Percentiles rank a stretch among this genome's conserved stretches.
Conservation (phyloP, 2,329 filamentous ascomycete species). For the Colletotrichum acutatum region DNA sequence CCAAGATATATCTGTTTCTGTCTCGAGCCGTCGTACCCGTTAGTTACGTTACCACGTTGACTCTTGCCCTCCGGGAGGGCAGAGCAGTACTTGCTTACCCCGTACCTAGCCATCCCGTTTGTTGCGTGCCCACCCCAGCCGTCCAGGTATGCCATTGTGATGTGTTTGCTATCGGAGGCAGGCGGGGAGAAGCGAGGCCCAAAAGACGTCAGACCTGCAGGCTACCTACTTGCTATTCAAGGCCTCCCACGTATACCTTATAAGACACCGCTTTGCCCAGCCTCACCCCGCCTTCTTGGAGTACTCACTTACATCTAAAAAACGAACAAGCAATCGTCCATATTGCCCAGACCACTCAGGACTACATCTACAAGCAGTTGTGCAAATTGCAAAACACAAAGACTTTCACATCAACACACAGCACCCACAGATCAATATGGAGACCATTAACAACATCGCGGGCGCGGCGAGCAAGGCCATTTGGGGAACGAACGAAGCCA, state of each 20-base stretch:
- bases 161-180: neutral
- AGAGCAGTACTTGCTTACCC: neutral
- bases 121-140: neutral
- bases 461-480: conserved; percentile 53
- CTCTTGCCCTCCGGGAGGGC: neutral
- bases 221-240: neutral
- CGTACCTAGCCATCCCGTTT: neutral
- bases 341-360: neutral
- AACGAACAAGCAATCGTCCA: neutral
- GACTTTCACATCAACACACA: neutral
- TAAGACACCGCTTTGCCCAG: conserved; percentile 19
- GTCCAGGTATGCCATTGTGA: conserved; percentile 2
- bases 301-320: neutral
- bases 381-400: neutral
- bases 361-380: neutral
- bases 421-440: conserved; percentile 59
- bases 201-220: conserved; percentile 29
- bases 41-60: neutral
- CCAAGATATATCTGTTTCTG: conserved; percentile 14
- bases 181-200: neutral
- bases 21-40: conserved; percentile 19
- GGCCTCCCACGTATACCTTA: neutral
- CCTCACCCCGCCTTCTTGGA: neutral
- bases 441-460: conserved; percentile 69
- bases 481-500: conserved; percentile 54